Conservation (phyloP, 2,329 filamentous ascomycete species). For the Arthrinium phaeospermum region DNA sequence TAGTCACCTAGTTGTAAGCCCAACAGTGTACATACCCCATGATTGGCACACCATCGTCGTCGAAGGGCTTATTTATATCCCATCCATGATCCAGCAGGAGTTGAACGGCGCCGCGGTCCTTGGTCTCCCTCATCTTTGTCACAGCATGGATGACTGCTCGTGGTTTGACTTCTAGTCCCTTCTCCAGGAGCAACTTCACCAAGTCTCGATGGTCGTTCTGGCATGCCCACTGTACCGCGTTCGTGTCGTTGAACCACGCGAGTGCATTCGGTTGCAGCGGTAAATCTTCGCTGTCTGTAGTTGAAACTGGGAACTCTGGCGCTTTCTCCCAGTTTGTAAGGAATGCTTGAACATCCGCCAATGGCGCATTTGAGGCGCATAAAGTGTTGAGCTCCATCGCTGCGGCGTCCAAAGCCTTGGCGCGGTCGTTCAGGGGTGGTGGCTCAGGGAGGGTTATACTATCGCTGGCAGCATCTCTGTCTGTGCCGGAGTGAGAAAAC, state of each 20-base stretch:
- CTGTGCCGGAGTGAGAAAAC: too few relatives aligned
- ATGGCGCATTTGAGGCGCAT: not conserved
- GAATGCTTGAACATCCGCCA: not conserved
- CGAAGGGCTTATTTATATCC: conserved; percentile 2
- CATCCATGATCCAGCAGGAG: not conserved
- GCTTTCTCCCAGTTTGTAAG: not conserved
- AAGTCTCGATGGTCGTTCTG: not conserved
- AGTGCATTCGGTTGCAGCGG: conserved; percentile 2
- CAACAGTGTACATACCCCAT: not conserved
- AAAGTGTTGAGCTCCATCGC: not conserved
- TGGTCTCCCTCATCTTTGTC: not conserved
- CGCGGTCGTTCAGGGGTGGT: not conserved
- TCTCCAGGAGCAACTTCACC: not conserved
- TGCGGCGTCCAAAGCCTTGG: not conserved
- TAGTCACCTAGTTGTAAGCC: not conserved
- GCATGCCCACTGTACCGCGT: not conserved
- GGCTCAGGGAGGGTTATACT: not conserved
- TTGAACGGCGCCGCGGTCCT: not conserved
- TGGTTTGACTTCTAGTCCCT: not conserved
- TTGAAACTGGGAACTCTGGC: too few relatives aligned
- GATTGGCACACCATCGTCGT: not conserved
- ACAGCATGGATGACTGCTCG: not conserved
- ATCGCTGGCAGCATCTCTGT: too few relatives aligned
- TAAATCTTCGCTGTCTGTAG: too few relatives aligned
- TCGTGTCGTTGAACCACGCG: conserved; percentile 3